A percentile compares a stretch with the other conserved stretches of the same genome.
These are phyloP conservation scores for Parastagonospora nodorum DNA, from an alignment of 2,329 filamentous ascomycete genomes.

Conservation along the genomic window DNA sequence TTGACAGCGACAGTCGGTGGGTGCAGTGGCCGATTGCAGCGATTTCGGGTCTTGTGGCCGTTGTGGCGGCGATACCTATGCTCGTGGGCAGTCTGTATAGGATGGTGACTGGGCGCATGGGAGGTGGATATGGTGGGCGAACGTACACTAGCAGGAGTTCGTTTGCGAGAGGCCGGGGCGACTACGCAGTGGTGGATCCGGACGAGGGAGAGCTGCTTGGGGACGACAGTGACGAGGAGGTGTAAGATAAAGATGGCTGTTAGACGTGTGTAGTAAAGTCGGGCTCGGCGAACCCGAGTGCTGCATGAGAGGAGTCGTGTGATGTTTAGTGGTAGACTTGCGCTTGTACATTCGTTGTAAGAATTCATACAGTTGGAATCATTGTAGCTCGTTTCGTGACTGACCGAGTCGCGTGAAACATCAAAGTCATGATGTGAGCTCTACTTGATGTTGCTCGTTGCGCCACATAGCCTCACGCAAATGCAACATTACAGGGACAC, in stretches of 20 bases:
- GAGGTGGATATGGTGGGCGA: constrained; percentile 61
- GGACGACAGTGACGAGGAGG: constrained; percentile 91
- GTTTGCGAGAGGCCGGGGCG: constrained; percentile 84
- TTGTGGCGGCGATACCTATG: constrained; percentile 64
- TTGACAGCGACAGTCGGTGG: constrained; percentile 73
- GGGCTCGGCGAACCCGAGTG: not conserved
- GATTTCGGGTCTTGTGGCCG: constrained; percentile 60
- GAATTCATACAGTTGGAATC: constrained; percentile 8
- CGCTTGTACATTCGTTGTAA: constrained; percentile 18
- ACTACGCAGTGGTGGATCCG: constrained; percentile 86
- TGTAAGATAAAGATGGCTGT: constrained; percentile 47
- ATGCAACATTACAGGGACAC: no score
- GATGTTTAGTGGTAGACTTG: not conserved
- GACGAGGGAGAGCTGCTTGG: constrained; percentile 94
- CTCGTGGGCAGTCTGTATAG: constrained; percentile 76
- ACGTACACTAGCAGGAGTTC: constrained; percentile 87
- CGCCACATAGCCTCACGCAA: no score
- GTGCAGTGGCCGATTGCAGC: constrained; percentile 72
- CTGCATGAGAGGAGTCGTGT: no score
- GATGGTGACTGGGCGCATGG: constrained; percentile 57
- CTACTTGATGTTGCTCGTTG: no score
- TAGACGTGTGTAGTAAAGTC: constrained; percentile 4
- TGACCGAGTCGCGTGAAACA: not conserved
- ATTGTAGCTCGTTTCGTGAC: not conserved
- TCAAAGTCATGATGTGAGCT: not conserved